Evolutionary conservation across 2,329 filamentous ascomycete species (phyloP), one percentile per base, ranked within the genome.

Genomic region (Talaromyces sp.): DNA sequence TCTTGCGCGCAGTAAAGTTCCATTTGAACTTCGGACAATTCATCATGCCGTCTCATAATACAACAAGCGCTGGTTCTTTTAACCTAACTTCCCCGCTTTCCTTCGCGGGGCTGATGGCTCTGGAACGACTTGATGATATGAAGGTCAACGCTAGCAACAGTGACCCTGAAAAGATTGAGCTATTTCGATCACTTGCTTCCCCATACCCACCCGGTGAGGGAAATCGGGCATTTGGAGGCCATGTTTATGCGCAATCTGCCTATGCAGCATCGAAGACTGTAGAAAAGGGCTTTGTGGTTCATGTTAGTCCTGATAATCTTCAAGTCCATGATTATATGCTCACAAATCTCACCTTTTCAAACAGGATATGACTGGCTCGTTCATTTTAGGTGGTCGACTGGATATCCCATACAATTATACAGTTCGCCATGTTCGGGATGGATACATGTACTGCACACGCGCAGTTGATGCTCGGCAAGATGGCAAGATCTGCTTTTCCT

Each of bases 261-360:
- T 84, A 79, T 71, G 81, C 81, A 14, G 81, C 82, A 8, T 77
- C 78, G 8, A 77, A 82, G 55, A 84, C 81, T 1, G 78, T 83
- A 11, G 63, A 61, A 5, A 67, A 72, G 24, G 81, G 79, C 2
- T 78, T 81, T 45, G 63, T 82, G 24, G 69, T 84, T 19, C 80
- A 83, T 68, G 80, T 82, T 69, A 54, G 73, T 64, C 29, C 17
- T 49, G 27, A 11, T 36, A n/a, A 32, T 20, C 17, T 17, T 6
- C 33, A 7, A 14, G 3, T n/a, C n/a, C 13, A 35, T 35, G 9
- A 35, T 35, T 14, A n/a, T 35, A 14, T n/a, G n/a, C n/a, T 35
- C n/a, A 16, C 13, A n/a, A 35, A 35, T 13, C 10, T 16, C 27
- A 29, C 40, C 27, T 14, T 9, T 9, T 14, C 42, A 32, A n/a